phyloP scores from a whole-genome alignment of 352 stramenopile genomes.

The Phytophthora boehmeriae region DNA sequence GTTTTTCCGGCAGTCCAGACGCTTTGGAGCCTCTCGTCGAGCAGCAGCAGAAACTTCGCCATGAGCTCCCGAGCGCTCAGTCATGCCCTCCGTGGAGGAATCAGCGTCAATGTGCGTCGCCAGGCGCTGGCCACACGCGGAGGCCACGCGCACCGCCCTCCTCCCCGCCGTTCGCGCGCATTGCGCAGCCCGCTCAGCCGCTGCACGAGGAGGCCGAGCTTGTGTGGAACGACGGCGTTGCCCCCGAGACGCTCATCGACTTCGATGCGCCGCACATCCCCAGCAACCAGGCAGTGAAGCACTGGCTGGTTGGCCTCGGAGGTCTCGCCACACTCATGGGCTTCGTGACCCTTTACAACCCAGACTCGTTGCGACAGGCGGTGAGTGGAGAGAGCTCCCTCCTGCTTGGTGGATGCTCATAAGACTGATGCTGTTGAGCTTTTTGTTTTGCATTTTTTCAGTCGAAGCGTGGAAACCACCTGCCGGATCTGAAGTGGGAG shows the following conservation, averaged over 20 bases:
- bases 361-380: conserved; percentile 80
- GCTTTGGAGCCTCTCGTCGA: conserved; percentile 30
- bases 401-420: too few species aligned
- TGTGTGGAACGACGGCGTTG: conserved; percentile 88
- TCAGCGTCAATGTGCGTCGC: conserved; percentile 61
- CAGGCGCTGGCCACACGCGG: conserved; percentile 54
- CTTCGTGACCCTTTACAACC: conserved; percentile 82
- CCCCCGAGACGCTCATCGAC: conserved; percentile 88
- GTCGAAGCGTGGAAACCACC: conserved; percentile 75
- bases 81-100: conserved; percentile 61
- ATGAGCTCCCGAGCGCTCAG: conserved; percentile 76
- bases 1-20: conserved; percentile 26
- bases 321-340: conserved; percentile 75
- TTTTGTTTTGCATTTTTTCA: conserved; percentile 20
- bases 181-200: conserved; percentile 60
- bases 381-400: conserved; percentile 56
- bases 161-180: conserved; percentile 83
- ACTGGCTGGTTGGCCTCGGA: conserved; percentile 63
- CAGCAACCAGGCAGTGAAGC: conserved; percentile 74
- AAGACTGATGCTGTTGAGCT: conserved; percentile 4
- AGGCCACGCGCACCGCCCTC: conserved; percentile 64
- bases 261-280: conserved; percentile 88
- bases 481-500: conserved; percentile 86
- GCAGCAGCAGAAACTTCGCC: conserved; percentile 8
- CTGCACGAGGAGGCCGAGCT: conserved; percentile 83